Evolutionary conservation across 2,329 filamentous ascomycete species (phyloP), one percentile per base, ranked within the genome.

Genomic region (Leptographium flavum): DNA sequence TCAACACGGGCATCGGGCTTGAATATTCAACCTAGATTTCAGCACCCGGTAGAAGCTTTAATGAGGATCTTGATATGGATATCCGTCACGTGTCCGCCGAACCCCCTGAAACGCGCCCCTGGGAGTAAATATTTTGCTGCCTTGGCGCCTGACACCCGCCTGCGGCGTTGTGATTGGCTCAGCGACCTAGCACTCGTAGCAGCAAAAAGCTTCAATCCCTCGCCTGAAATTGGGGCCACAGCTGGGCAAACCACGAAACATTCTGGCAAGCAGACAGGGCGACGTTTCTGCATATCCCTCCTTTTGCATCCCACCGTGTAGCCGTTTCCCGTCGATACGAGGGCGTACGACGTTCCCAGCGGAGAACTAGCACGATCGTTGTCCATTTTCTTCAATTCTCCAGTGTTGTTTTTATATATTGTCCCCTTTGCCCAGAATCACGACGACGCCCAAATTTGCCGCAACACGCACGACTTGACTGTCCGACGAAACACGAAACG

Each of bases 111-210:
- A 37, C 19, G 27, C 40, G 45, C 48, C 47, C 48, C 46, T 50
- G 43, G n/a, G n/a, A 50, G 31, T 31, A 21, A 42, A 27, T 25
- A 39, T 15, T 47, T 63, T 59, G 58, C 54, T 63, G 62, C 60
- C 62, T 63, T 59, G 55, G 54, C 56, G 61, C 61, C 62, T 64
- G 28, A 47, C 25, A 19, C 6, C 14, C 9, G 4, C 21, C 10
- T 13, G 19, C 11, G 4, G 33, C 47, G 43, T 9, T 28, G n/a
- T 59, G 53, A 62, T 63, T 61, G 55, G 60, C 37, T n/a, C n/a
- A 37, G 33, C 36, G 37, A 25, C 39, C 10, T 41, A n/a, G n/a
- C 39, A 23, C 25, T n/a, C 19, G 9, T 39, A 15, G 9, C 13
- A 38, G 32, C 38, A 25, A 36, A 40, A 35, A 35, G 36, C 43